Evolutionary conservation across 805 yeast genomes (phyloP).

Genomic region (Nakazawaea ishiwadae): DNA sequence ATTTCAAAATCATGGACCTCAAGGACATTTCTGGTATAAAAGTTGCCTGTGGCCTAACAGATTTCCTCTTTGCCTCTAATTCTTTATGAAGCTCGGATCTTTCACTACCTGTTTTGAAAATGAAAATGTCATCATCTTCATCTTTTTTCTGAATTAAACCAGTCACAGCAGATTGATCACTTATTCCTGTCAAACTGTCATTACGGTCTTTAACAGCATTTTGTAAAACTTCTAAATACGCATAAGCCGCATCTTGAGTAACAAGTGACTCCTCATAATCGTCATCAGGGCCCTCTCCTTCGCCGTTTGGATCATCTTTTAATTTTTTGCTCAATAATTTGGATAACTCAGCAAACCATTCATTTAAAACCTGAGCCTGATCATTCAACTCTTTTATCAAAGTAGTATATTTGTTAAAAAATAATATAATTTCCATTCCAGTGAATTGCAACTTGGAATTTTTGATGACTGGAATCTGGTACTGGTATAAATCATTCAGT

Average conservation of each 20-base stretch:
- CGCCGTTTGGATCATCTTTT: conserved; percentile 17
- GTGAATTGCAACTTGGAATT: conserved; percentile 3
- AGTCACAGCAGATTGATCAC: conserved; percentile 15
- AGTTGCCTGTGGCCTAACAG: conserved; percentile 26
- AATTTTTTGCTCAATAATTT: conserved; percentile 45
- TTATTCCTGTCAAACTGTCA: conserved; percentile 25
- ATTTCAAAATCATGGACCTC: conserved; percentile 27
- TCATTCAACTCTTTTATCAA: conserved; percentile 35
- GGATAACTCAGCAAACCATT: conserved; percentile 42
- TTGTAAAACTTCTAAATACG: conserved; percentile 51
- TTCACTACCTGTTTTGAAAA: conserved; percentile 15
- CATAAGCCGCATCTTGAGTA: conserved; percentile 67
- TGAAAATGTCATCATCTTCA: conserved; percentile 14
- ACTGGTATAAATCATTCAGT: neutral
- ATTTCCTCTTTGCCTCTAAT: conserved; percentile 26
- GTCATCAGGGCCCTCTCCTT: conserved; percentile 39
- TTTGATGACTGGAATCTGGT: neutral
- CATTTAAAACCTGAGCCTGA: conserved; percentile 48
- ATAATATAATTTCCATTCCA: conserved; percentile 18
- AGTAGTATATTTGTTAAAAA: conserved; percentile 22
- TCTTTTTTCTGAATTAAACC: conserved; percentile 1
- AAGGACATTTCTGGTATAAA: conserved; percentile 28
- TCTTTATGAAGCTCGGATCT: conserved; percentile 26
- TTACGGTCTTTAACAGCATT: conserved; percentile 41
- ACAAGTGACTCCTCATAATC: conserved; percentile 75